Conservation (phyloP, 73 alveolate species). For the Paramecium sexaurelia region DNA sequence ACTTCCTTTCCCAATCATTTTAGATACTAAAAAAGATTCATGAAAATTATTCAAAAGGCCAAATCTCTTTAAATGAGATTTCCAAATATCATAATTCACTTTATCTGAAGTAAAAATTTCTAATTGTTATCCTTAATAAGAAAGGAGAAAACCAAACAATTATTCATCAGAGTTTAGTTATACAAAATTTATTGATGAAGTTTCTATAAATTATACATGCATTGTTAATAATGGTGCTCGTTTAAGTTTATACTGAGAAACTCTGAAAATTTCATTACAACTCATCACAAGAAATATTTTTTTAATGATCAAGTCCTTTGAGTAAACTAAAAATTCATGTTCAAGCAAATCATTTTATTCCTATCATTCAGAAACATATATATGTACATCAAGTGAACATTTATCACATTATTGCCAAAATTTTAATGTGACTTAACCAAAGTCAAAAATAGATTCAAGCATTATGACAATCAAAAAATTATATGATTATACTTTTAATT, state of each 20-base stretch:
- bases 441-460: conserved; percentile 25
- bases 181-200: not conserved
- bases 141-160: conserved; percentile 54
- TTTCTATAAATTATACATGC: conserved; percentile 30
- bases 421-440: not conserved
- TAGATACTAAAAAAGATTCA: not conserved
- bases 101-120: conserved; percentile 59
- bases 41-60: not conserved
- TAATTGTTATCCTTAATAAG: conserved; percentile 14
- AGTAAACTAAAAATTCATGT: not conserved
- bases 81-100: conserved; percentile 40
- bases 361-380: not conserved
- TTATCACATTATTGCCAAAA: conserved; percentile 29
- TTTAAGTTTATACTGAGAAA: not conserved
- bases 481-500: not conserved
- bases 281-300: not conserved
- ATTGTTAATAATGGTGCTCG: conserved; percentile 22
- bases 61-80: not conserved
- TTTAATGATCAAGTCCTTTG: not conserved
- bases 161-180: not conserved
- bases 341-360: not conserved
- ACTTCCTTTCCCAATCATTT: conserved; percentile 73
- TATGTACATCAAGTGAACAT: not conserved
- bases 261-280: not conserved
- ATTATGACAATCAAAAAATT: not conserved